Conservation (phyloP, 2,329 filamentous ascomycete species). For the Falciphora oryzae region DNA sequence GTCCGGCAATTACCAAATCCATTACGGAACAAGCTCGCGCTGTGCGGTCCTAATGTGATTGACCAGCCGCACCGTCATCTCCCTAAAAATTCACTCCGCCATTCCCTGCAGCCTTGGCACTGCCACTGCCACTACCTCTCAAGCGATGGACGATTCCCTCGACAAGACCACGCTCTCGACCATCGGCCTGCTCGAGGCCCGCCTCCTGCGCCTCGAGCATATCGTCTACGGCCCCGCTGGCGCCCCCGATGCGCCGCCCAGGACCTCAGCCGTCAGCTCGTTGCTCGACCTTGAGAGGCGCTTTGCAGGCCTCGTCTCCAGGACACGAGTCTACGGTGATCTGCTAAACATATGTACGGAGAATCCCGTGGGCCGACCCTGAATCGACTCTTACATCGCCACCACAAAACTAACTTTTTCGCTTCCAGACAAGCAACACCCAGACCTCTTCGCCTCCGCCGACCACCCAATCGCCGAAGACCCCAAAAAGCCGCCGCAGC, state of each 20-base stretch:
- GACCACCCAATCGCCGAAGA: slow-evolving; percentile 12
- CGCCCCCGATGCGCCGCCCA: slow-evolving; percentile 20
- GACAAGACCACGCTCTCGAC: slow-evolving; percentile 50
- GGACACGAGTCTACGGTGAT: slow-evolving; percentile 51
- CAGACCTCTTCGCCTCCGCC: slow-evolving; percentile 48
- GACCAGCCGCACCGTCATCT: too few species aligned
- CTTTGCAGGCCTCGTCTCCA: slow-evolving; percentile 43
- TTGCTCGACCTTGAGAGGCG: slow-evolving; percentile 49
- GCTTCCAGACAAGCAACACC: slow-evolving; percentile 43
- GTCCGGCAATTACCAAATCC: slow-evolving; percentile 2
- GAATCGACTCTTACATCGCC: neutral
- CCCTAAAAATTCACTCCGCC: too few species aligned
- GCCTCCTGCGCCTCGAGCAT: slow-evolving; percentile 55
- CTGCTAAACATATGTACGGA: slow-evolving; percentile 54
- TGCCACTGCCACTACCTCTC: neutral
- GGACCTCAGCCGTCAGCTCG: slow-evolving; percentile 36
- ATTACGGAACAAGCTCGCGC: neutral
- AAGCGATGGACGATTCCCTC: slow-evolving; percentile 27
- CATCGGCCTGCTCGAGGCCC: slow-evolving; percentile 50
- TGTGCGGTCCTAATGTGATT: too few species aligned
- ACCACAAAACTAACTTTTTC: neutral
- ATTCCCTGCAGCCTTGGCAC: neutral
- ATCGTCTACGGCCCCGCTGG: slow-evolving; percentile 44
- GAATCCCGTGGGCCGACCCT: neutral
- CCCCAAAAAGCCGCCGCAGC: slow-evolving; percentile 28